Base-by-base conservation (phyloP, 2,329 filamentous ascomycete species). In the Aspergillus puulaauensis region DNA sequence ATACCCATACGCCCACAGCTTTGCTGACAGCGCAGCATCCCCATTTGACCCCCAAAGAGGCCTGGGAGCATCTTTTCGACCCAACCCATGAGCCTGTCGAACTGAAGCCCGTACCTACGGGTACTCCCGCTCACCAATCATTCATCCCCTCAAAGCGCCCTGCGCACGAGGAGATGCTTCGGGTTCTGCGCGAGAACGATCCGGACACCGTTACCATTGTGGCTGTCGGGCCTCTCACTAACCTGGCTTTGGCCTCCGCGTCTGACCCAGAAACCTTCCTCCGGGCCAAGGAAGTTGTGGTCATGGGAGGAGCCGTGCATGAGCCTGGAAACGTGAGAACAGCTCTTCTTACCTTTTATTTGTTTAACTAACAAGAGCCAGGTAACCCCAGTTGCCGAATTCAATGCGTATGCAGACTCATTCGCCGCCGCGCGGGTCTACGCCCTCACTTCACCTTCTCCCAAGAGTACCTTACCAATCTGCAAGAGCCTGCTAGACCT, bases 401-500 rank as follows among this genome's bases (percentile, higher is more conserved):
- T 99, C 83, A 99, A 99, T 79, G 90, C 89, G 57, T 96, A 91
- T 70, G 93, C 95, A 57, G 96, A 99, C 72, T 82, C 90, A 19
- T 83, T 90, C 41, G 90, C 90, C 27, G 85, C 90, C 0, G 90
- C 90, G 11, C 83, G 90, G 14, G 83, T 95, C 17, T 93, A 88
- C 69, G 89, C 90, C 6, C 79, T 95, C 61, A 92, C 90, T 0
- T 91, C 89, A 1, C 84, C 82, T 6, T 86, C 79, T 35, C 95
- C 95, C 12, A 89, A 87, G 3, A 97, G 92, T 4, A 90, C 97
- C 83, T 92, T 95, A 1, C 86, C 87, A 0, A 77, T 87, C 7
- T 66, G 62, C 48, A 60, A 62, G 57, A 75, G 80, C 4, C 76
- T 91, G 5, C 78, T 81, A 0, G 70, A 82, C 0, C 92, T 93